Conservation (phyloP, 2,329 filamentous ascomycete species). For the Albifimbria verrucaria region DNA sequence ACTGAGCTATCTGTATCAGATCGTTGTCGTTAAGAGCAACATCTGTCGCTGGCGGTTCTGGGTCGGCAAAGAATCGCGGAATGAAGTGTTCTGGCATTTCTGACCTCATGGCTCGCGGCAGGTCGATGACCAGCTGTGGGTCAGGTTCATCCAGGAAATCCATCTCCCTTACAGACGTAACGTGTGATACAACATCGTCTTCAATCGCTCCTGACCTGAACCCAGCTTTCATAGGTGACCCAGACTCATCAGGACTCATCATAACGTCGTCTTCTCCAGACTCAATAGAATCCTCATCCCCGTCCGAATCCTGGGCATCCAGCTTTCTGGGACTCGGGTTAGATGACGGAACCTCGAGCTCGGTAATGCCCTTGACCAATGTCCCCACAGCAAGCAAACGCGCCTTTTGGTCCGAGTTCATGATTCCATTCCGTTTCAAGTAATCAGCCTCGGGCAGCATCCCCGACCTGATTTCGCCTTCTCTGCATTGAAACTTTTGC, state of each 20-base stretch:
- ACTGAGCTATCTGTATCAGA: conserved; percentile 64
- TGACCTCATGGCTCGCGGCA: conserved; percentile 45
- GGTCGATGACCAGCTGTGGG: conserved; percentile 44
- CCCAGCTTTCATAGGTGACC: conserved; percentile 47
- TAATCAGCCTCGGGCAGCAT: conserved; percentile 45
- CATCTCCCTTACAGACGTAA: conserved; percentile 47
- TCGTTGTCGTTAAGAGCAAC: conserved; percentile 53
- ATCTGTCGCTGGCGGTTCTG: conserved; percentile 49
- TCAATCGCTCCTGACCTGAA: conserved; percentile 38
- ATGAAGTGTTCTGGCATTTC: conserved; percentile 49
- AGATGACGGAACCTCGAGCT: conserved; percentile 18
- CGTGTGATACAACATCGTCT: conserved; percentile 52
- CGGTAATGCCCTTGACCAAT: conserved; percentile 22
- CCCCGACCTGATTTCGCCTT: conserved; percentile 25
- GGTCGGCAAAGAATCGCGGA: conserved; percentile 55
- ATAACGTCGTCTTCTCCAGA: conserved; percentile 57
- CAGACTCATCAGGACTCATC: conserved; percentile 45
- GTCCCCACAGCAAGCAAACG: conserved; percentile 15
- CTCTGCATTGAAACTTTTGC: conserved; percentile 26
- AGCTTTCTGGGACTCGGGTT: conserved; percentile 34
- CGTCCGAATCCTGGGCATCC: conserved; percentile 36
- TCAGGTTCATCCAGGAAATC: conserved; percentile 45
- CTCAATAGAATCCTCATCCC: conserved; percentile 46
- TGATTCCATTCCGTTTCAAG: conserved; percentile 43
- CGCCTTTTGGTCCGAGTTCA: conserved; percentile 31